Evolutionary conservation across 768 basidiomycete species (phyloP).

Genomic region (Tulasnella sp.): DNA sequence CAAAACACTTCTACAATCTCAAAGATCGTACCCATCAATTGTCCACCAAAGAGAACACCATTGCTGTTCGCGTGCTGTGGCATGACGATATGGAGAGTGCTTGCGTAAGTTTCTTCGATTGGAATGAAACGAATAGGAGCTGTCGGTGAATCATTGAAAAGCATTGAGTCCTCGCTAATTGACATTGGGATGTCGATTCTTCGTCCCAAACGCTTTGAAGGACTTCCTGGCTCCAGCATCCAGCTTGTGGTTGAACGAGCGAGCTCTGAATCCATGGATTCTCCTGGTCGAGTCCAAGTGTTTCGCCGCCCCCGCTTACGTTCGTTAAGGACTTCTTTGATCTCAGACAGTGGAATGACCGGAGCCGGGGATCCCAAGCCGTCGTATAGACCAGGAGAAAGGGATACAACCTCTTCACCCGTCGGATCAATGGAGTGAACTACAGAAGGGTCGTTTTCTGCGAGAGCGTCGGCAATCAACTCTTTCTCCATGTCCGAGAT

Average conservation of each 20-base stretch:
- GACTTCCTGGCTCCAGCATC: slow-evolving; percentile 20
- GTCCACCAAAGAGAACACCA: slow-evolving; percentile 29
- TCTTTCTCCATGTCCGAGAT: slow-evolving; percentile 21
- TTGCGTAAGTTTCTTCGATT: slow-evolving; percentile 18
- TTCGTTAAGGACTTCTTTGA: background rate
- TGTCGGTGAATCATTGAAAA: background rate
- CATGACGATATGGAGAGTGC: slow-evolving; percentile 27
- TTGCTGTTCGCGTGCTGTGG: slow-evolving; percentile 27
- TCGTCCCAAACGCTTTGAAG: background rate
- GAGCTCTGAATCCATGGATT: background rate
- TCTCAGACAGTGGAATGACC: background rate
- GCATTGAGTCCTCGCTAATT: background rate
- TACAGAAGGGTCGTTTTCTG: slow-evolving; percentile 16
- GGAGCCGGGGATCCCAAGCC: slow-evolving; percentile 14
- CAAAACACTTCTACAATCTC: background rate
- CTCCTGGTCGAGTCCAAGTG: slow-evolving; percentile 18
- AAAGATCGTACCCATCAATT: slow-evolving; percentile 25
- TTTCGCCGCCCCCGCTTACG: slow-evolving; percentile 6
- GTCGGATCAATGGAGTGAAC: background rate
- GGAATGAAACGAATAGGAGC: background rate
- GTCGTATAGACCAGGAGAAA: background rate
- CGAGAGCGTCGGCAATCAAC: slow-evolving; percentile 22
- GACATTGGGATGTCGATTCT: slow-evolving; percentile 4
- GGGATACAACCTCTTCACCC: slow-evolving; percentile 19
- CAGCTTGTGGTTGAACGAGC: slow-evolving; percentile 3